Evolutionary conservation across 331 rosid species (phyloP).

Genomic region (Quercus lobata): DNA sequence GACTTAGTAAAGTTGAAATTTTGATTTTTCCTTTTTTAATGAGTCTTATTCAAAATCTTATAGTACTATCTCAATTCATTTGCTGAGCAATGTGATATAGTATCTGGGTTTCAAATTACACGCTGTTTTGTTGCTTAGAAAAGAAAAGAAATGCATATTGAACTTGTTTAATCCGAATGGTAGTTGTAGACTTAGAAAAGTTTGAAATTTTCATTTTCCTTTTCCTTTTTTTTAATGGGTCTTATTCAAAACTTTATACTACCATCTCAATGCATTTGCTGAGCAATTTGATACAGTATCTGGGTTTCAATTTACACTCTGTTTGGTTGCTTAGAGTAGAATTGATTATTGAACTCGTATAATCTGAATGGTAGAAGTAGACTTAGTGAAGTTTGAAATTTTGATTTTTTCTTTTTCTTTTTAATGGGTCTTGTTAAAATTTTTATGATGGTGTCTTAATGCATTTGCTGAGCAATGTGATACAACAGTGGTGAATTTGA

Average conservation of each 20-base stretch:
- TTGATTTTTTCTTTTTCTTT: not conserved
- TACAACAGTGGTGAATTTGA: too few species aligned
- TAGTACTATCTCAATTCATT: not conserved
- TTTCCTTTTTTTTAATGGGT: not conserved
- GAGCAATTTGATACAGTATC: not conserved
- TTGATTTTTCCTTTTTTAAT: not conserved
- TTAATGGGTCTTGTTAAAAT: not conserved
- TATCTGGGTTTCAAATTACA: not conserved
- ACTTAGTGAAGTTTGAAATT: too few species aligned
- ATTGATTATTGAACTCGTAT: too few species aligned
- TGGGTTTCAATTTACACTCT: too few species aligned
- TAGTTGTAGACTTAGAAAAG: not conserved
- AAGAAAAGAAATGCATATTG: not conserved
- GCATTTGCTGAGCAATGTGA: not conserved
- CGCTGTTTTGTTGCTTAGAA: not conserved
- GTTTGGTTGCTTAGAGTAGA: too few species aligned
- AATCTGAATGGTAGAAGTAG: too few species aligned
- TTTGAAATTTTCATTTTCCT: too few species aligned
- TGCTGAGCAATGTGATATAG: not conserved
- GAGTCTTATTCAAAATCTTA: not conserved
- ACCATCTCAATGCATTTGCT: not conserved
- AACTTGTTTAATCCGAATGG: not conserved
- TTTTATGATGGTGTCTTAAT: not conserved
- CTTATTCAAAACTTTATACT: too few species aligned
- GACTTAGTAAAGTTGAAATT: too few species aligned